These are phyloP conservation scores for Picochlorum sp. DNA, from an alignment of 139 green algal genomes.

Conservation along the genomic window DNA sequence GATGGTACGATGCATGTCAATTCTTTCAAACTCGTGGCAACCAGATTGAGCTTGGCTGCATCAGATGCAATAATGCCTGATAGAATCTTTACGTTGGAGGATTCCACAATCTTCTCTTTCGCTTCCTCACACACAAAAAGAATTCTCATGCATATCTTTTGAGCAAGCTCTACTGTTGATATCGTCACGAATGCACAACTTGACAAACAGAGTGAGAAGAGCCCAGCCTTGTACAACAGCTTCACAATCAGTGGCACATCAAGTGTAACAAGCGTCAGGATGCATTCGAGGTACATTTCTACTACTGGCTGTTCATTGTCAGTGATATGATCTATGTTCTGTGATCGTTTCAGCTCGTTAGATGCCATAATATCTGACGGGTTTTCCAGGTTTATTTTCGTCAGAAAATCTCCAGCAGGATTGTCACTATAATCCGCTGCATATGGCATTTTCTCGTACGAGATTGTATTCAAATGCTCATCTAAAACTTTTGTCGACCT, in stretches of 20 bases:
- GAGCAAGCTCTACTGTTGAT: neutral
- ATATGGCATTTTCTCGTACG: conserved; percentile 26
- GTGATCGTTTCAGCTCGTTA: neutral
- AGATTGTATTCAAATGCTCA: conserved; percentile 2
- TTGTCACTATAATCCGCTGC: conserved; percentile 31
- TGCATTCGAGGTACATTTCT: too few species aligned
- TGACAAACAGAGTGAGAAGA: neutral
- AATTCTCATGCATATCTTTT: neutral
- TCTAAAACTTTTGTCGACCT: conserved; percentile 11
- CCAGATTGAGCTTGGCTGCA: neutral
- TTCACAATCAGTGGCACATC: neutral
- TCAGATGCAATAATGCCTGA: neutral
- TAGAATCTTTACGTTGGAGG: neutral
- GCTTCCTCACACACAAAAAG: neutral
- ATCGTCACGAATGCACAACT: neutral
- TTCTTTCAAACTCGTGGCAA: neutral
- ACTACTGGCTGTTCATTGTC: too few species aligned
- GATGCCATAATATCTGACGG: neutral
- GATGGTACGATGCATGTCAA: neutral
- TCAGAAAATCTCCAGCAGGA: conserved; percentile 27
- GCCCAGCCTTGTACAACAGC: neutral
- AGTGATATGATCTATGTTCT: too few species aligned
- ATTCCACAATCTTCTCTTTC: neutral
- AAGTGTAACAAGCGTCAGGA: too few species aligned
- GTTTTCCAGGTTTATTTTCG: neutral